Conservation (phyloP, 495 filamentous ascomycete species). For the Aspergillus kassunensis region DNA sequence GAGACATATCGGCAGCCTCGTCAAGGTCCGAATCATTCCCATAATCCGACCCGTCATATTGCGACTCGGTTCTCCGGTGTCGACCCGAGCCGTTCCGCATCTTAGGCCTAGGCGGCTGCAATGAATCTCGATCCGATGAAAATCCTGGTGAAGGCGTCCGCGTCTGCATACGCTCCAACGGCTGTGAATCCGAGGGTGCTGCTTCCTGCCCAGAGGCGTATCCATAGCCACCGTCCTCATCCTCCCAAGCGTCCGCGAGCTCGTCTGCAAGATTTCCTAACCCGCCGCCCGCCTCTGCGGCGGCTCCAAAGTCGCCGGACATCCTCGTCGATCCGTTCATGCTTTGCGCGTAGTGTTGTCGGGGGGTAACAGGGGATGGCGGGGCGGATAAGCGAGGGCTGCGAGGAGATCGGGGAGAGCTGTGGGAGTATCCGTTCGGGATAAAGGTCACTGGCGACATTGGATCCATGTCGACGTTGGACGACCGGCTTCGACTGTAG, state of each 20-base stretch:
- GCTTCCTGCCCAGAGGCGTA: conserved; percentile 41
- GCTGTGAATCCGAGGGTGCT: conserved; percentile 28
- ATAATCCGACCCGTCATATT: conserved; percentile 57
- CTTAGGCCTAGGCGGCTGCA: conserved; percentile 28
- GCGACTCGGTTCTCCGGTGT: conserved; percentile 46
- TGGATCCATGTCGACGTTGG: conserved; percentile 53
- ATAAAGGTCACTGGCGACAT: conserved; percentile 38
- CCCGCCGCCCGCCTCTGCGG: conserved; percentile 49
- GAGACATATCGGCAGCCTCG: conserved; percentile 62
- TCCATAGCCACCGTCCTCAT: conserved; percentile 53
- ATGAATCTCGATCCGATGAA: conserved; percentile 24
- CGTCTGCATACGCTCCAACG: conserved; percentile 26
- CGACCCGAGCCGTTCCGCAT: conserved; percentile 30
- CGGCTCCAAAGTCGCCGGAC: conserved; percentile 40
- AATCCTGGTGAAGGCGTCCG: conserved; percentile 28
- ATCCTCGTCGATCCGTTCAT: conserved; percentile 47
- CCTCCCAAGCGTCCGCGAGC: conserved; percentile 54
- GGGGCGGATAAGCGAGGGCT: conserved; percentile 52
- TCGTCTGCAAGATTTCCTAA: conserved; percentile 84
- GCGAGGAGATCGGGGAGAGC: conserved; percentile 33
- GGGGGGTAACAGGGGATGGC: conserved; percentile 58
- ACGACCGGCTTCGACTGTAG: conserved; percentile 44
- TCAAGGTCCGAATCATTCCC: conserved; percentile 70
- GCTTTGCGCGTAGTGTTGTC: conserved; percentile 49
- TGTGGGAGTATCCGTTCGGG: conserved; percentile 37